phyloP scores from a whole-genome alignment of 164 flowering plant genomes.

The Nelumbo lutea region DNA sequence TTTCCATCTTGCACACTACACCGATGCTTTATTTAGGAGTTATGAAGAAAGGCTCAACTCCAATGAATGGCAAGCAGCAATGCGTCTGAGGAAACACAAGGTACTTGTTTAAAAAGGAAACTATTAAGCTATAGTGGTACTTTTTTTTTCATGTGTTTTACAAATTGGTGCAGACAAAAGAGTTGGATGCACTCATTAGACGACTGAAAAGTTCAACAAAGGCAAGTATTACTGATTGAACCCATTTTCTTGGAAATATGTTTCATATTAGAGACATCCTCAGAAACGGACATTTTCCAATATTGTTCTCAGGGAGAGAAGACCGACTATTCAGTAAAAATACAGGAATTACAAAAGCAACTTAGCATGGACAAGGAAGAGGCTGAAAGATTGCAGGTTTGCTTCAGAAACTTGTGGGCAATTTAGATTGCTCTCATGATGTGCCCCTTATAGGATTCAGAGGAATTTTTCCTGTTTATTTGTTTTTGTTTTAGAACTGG shows the following conservation, averaged over 20 bases:
- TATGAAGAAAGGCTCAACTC: slow-evolving; percentile 86
- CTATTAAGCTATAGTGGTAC: neutral
- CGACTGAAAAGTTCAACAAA: slow-evolving; percentile 70
- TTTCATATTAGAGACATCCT: neutral
- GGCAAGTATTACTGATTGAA: slow-evolving; percentile 34
- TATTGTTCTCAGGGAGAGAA: slow-evolving; percentile 63
- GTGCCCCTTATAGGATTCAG: neutral
- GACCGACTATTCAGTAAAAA: slow-evolving; percentile 72
- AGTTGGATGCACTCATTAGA: slow-evolving; percentile 73
- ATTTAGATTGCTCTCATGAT: neutral
- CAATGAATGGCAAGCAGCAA: slow-evolving; percentile 94
- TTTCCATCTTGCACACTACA: slow-evolving; percentile 94
- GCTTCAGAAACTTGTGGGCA: neutral
- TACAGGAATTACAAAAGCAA: slow-evolving; percentile 92
- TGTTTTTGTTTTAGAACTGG: neutral
- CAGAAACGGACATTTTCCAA: neutral
- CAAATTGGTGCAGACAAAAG: slow-evolving; percentile 50
- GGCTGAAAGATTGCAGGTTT: slow-evolving; percentile 78
- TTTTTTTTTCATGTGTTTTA: neutral
- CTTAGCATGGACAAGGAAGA: slow-evolving; percentile 86
- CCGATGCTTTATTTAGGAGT: slow-evolving; percentile 88
- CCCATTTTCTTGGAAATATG: slow-evolving; percentile 1
- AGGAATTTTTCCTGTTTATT: neutral
- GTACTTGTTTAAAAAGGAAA: slow-evolving; percentile 31
- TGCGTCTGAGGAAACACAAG: slow-evolving; percentile 88